phyloP scores from a whole-genome alignment of 179 eudicot genomes.

The Drosera spatulata region DNA sequence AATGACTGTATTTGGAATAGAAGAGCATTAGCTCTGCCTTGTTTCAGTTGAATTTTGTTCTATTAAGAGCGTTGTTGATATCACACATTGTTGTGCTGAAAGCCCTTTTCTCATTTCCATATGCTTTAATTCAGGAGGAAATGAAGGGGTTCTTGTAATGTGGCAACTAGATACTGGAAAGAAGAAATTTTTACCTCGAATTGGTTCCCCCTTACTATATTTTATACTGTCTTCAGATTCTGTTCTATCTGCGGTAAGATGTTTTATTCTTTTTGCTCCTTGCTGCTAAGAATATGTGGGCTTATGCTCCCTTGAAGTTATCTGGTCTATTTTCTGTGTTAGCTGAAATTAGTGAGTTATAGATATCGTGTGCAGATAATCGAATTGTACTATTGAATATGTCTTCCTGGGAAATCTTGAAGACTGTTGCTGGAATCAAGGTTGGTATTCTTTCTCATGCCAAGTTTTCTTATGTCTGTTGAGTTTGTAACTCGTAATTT shows the following conservation, averaged over 20 bases:
- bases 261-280: too few species aligned
- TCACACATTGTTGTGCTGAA: not conserved
- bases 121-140: constrained; percentile 48
- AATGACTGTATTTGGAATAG: too few species aligned
- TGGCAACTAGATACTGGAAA: constrained; percentile 97
- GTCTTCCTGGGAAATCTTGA: constrained; percentile 66
- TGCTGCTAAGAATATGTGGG: too few species aligned
- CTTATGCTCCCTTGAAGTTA: too few species aligned
- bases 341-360: constrained; percentile 15
- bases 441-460: constrained; percentile 23
- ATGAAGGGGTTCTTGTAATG: constrained; percentile 90
- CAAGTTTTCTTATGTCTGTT: not conserved
- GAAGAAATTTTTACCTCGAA: constrained; percentile 71
- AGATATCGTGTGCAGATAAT: constrained; percentile 94
- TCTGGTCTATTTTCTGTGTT: not conserved
- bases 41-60: too few species aligned
- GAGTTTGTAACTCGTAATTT: too few species aligned
- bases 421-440: constrained; percentile 87
- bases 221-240: constrained; percentile 68
- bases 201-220: constrained; percentile 69
- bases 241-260: constrained; percentile 60
- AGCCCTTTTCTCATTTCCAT: not conserved
- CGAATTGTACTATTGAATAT: constrained; percentile 62
- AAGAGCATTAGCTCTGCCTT: too few species aligned
- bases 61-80: too few species aligned